Base-by-base conservation (phyloP, 1,284 basidiomycete species). In the Ceratobasidium sp. region DNA sequence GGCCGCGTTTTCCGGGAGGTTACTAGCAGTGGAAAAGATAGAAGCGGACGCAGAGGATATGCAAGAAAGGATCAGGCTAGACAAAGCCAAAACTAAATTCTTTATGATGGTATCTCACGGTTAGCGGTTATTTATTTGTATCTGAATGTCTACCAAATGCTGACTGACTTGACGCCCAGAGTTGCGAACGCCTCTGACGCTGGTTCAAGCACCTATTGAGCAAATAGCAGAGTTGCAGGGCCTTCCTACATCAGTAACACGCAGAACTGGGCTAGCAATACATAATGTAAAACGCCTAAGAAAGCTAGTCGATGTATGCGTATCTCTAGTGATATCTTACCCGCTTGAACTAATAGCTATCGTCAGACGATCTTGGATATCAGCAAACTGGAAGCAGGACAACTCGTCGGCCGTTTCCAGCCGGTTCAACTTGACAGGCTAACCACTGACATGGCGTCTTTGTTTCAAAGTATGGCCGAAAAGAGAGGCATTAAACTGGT, bases 81-180 rank as follows among this genome's bases (percentile, higher is more conserved):
- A 80, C 72, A 73, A 76, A 21, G 79, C 79, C 12, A 80, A 80
- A 71, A 78, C 79, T 0, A 76, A 76, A 1, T 79, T 80, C 67
- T 80, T 80, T 71, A 78, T 76, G 64, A 78, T 77, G 39, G 79
- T 77, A 2, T 79, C 78, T 32, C 79, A 80, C 72, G 79, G 67
- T 60, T 10, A 58, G 14, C n/a, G n/a, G n/a, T n/a, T n/a, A n/a
- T 43, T 46, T 30, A 30, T 1, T n/a, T 39, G 16, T n/a, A n/a
- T n/a, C 8, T 12, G 23, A 32, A 2, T 18, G 1, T 10, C n/a
- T 3, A n/a, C 9, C 43, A 45, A 45, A 3, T 3, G 16, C 73
- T 80, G 18, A 77, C 76, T 2, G 45, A 1, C 39, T 58, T n/a
- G 32, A 23, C 6, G 12, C 18, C 6, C n/a, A 71, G 67, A 80